Evolutionary conservation across 306 rosid species (phyloP).

Genomic region (Canavalia ensiformis): DNA sequence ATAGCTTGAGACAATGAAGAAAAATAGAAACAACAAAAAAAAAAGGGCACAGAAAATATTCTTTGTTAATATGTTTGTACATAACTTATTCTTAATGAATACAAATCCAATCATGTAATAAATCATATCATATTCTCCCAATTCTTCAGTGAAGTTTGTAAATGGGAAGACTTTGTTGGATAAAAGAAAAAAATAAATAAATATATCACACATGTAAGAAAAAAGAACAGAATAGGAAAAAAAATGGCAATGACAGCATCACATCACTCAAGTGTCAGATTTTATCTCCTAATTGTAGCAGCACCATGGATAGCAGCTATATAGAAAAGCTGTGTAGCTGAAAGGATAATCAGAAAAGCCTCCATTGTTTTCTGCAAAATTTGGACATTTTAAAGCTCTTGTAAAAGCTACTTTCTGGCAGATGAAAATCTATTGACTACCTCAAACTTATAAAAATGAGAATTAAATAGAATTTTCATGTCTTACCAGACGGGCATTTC

Average conservation of each 20-base stretch:
- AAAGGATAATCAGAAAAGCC: constrained; percentile 89
- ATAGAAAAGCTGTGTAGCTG: constrained; percentile 87
- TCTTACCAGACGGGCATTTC: constrained; percentile 90
- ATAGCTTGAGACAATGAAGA: background rate
- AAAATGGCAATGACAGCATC: constrained; percentile 21
- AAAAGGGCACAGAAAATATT: background rate
- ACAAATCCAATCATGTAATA: constrained; percentile 56
- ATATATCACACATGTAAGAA: background rate
- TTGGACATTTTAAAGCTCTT: constrained; percentile 32
- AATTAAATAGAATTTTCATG: background rate
- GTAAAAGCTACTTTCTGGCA: background rate
- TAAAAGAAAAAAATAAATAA: constrained; percentile 6
- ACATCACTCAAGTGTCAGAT: constrained; percentile 29
- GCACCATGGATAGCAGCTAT: constrained; percentile 76
- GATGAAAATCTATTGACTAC: background rate
- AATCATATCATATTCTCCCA: constrained; percentile 51
- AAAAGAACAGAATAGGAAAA: background rate
- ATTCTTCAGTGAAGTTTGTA: constrained; percentile 37
- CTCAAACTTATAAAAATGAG: background rate
- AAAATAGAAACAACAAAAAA: background rate
- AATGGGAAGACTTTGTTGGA: constrained; percentile 17
- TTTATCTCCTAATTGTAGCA: constrained; percentile 49
- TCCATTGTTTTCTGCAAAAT: constrained; percentile 87
- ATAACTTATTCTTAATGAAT: constrained; percentile 43
- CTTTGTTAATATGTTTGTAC: constrained; percentile 20